These are phyloP conservation scores for Colletotrichum caudatum DNA, from an alignment of 2,329 filamentous ascomycete genomes.

Conservation along the genomic window DNA sequence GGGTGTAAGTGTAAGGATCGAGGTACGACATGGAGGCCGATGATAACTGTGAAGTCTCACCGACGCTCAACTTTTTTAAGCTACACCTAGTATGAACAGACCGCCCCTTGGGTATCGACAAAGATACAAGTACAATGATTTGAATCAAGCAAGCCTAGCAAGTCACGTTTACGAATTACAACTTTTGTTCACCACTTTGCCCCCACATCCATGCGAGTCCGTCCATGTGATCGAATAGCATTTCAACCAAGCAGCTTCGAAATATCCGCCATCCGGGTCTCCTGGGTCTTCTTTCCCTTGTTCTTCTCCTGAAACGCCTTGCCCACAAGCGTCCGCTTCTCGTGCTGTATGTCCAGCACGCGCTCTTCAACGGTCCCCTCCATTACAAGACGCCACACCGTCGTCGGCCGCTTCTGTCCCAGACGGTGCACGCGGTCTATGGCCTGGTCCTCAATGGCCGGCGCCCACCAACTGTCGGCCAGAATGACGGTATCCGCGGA, in stretches of 20 bases:
- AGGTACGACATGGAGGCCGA: neutral
- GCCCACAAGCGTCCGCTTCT: slow-evolving; percentile 82
- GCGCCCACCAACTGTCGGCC: slow-evolving; percentile 89
- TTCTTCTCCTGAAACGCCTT: slow-evolving; percentile 83
- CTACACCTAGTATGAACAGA: neutral
- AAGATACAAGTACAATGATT: neutral
- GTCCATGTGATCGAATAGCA: neutral
- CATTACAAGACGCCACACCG: slow-evolving; percentile 84
- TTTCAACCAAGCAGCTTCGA: slow-evolving; percentile 58
- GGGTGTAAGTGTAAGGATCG: neutral
- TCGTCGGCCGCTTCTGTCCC: slow-evolving; percentile 83
- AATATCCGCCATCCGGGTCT: slow-evolving; percentile 68
- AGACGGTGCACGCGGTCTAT: slow-evolving; percentile 89
- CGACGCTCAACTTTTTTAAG: neutral
- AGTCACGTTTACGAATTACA: neutral
- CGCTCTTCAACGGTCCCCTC: slow-evolving; percentile 84
- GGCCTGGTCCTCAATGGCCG: slow-evolving; percentile 92
- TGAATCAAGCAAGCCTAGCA: no score
- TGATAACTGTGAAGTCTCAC: neutral
- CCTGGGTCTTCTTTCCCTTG: slow-evolving; percentile 66
- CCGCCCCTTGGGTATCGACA: neutral
- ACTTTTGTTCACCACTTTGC: neutral
- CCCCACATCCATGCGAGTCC: neutral
- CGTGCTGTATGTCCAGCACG: slow-evolving; percentile 81
- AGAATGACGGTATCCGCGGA: slow-evolving; percentile 88